These are phyloP conservation scores for Cyberlindnera mrakii DNA, from an alignment of 805 yeast species.

Conservation along the genomic window DNA sequence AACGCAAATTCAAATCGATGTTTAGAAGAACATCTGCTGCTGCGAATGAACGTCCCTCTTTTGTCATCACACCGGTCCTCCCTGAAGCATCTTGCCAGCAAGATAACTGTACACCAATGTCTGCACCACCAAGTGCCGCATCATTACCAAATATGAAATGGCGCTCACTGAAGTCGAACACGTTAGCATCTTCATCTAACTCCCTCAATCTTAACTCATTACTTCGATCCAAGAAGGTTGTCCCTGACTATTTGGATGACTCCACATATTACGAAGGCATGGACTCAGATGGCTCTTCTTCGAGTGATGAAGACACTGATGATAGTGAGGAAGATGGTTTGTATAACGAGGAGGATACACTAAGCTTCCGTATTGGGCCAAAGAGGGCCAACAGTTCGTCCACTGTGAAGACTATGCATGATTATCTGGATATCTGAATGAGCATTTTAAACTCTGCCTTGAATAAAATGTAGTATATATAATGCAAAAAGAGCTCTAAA, in stretches of 20 bases:
- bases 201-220: slow-evolving; percentile 19
- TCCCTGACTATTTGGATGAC: slow-evolving; percentile 21
- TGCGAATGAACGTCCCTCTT: slow-evolving; percentile 1
- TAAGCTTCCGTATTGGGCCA: slow-evolving; percentile 20
- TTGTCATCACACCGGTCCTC: not conserved
- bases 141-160: slow-evolving; percentile 1
- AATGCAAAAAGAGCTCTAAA: not conserved
- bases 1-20: slow-evolving; percentile 19
- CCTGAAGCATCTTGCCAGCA: not conserved
- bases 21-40: slow-evolving; percentile 18
- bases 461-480: no score
- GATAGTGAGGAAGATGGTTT: slow-evolving; percentile 12
- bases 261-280: slow-evolving; percentile 20
- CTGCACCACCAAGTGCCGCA: slow-evolving; percentile 1
- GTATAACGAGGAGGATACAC: slow-evolving; percentile 21
- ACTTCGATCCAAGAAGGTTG: slow-evolving; percentile 18
- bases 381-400: slow-evolving; percentile 17
- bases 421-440: slow-evolving; percentile 16
- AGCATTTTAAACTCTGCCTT: not conserved
- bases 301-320: slow-evolving; percentile 9
- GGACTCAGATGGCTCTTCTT: slow-evolving; percentile 15
- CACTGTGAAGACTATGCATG: slow-evolving; percentile 18
- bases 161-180: not conserved
- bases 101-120: not conserved
- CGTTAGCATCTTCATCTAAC: slow-evolving; percentile 16